Base-by-base conservation (phyloP, 164 flowering plant species). In the Nymphaea thermarum region DNA sequence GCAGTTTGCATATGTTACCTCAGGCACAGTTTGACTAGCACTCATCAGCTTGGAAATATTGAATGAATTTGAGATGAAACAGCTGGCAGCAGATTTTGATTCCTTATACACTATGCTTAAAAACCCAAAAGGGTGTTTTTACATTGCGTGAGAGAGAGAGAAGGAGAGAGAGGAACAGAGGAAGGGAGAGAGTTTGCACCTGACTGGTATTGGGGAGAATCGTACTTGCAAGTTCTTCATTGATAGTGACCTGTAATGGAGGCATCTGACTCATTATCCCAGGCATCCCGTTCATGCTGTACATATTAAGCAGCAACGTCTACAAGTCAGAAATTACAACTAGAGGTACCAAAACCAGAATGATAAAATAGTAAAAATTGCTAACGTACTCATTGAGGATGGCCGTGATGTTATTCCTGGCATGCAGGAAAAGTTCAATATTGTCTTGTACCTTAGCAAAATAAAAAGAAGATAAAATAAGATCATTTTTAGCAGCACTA, bases 221-320 rank as follows among this genome's bases (percentile, higher is more conserved):
- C 59, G 72, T 74, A 73, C 72, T 77, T 25, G 86, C 85, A 69
- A 93, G 96, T 69, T 93, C 89, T 70, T 88, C 89, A 63, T 93
- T 81, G 45, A 90, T 72, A 25, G 83, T 71, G 17, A 89, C 88
- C 53, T 90, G 89, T 67, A 93, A 77, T 25, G 93, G 89, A 17
- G 86, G 92, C 98, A 91, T 89, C 76, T 77, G 88, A 73, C 88
- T 88, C 96, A 91, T 89, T 61, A 88, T 79, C 67, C 93, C 96
- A 57, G 90, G 95, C 83, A 79, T 79, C 11, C 76, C 80, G 65
- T 79, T 84, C 95, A 93, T 86, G 77, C 98, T 93, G 88, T 80
- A 81, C 43, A 63, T 60, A 65, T 8, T 51, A 8, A 10, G 14
- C 57, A 15, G 14, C 1, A 8, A 0, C 36, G 36, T 25, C 36